Evolutionary conservation across 257 asterid species (phyloP).

Genomic region (Orobanche coerulescens): DNA sequence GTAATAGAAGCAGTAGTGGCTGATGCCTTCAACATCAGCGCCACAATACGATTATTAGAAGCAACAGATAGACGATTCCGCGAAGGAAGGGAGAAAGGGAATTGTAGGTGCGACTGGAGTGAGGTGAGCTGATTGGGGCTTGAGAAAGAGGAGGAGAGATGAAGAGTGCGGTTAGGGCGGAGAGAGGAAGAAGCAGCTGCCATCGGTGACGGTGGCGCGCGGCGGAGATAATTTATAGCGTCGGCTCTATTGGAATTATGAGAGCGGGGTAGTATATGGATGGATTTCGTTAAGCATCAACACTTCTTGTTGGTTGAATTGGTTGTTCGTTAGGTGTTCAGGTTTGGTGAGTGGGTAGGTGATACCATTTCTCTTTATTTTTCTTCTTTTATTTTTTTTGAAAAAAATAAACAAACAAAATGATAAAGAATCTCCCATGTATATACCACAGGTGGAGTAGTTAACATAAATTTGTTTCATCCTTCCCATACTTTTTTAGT

Average conservation of each 20-base stretch:
- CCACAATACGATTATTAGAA: conserved; percentile 11
- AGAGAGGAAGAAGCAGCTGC: conserved; percentile 46
- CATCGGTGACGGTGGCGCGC: conserved; percentile 21
- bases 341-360: conserved; percentile 1
- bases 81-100: conserved; percentile 29
- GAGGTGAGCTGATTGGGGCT: conserved; percentile 26
- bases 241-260: background rate
- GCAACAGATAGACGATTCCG: conserved; percentile 22
- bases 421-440: no score
- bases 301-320: background rate
- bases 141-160: conserved; percentile 27
- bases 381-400: no score
- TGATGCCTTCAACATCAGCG: conserved; percentile 37
- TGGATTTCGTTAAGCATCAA: background rate
- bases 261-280: background rate
- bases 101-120: conserved; percentile 27
- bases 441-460: no score
- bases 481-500: no score
- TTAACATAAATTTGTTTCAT: no score
- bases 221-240: conserved; percentile 20
- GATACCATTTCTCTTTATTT: background rate
- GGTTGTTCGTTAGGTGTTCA: background rate
- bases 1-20: conserved; percentile 46
- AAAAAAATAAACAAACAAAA: no score
- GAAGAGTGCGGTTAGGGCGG: conserved; percentile 33